Conservation (phyloP, 257 asterid genomes). For the Datura wrightii region DNA sequence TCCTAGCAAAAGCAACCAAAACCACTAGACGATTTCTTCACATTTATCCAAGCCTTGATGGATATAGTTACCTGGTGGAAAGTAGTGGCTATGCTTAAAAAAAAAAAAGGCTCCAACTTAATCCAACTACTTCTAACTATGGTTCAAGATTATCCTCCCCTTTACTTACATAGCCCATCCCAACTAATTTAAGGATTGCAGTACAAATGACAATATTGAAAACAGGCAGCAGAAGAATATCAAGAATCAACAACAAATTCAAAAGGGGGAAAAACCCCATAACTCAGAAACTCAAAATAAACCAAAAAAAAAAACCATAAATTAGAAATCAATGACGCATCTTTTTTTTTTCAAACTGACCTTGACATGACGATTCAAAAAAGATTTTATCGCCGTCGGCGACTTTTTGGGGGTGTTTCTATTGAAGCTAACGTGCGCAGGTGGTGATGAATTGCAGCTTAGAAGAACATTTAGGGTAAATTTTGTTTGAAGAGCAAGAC, state of each 20-base stretch:
- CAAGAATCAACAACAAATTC: not conserved
- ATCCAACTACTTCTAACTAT: not conserved
- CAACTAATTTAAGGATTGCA: not conserved
- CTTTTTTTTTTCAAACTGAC: not conserved
- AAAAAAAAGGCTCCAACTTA: not conserved
- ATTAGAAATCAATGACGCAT: not conserved
- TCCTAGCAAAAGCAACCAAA: too few species aligned
- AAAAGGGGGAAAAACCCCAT: not conserved
- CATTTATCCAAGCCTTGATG: too few species aligned
- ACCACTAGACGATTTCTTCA: too few species aligned
- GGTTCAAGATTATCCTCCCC: not conserved
- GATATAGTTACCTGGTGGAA: not conserved
- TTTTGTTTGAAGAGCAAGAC: not conserved
- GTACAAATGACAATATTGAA: not conserved
- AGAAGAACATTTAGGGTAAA: not conserved
- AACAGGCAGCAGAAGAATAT: not conserved
- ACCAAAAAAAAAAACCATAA: not conserved
- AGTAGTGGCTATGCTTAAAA: not conserved
- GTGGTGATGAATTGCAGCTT: not conserved
- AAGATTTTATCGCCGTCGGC: not conserved
- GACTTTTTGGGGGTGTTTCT: not conserved
- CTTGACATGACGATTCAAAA: conserved; percentile 28
- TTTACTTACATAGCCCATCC: not conserved
- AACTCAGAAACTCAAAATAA: not conserved
- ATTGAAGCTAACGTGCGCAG: conserved; percentile 22